These are phyloP conservation scores for Barnettozyma siamensis DNA, from an alignment of 805 yeast genomes.

Conservation along the genomic window DNA sequence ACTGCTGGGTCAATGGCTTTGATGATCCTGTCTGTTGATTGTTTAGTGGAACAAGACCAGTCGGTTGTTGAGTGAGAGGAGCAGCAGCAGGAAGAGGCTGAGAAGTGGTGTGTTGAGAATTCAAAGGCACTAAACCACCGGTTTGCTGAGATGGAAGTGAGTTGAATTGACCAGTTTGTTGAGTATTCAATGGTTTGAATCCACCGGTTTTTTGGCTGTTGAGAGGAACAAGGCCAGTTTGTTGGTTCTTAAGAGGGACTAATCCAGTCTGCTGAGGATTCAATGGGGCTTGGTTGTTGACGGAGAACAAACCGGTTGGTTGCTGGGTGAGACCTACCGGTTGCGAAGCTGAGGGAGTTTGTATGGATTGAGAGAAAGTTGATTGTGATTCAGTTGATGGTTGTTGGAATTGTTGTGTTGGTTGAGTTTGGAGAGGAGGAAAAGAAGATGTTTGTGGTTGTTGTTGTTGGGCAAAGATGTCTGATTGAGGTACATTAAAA, in stretches of 20 bases:
- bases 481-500: conserved; percentile 15
- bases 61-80: conserved; percentile 42
- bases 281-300: not conserved
- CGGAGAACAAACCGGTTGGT: conserved; percentile 27
- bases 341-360: conserved; percentile 15
- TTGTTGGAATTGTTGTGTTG: conserved; percentile 1
- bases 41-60: conserved; percentile 42
- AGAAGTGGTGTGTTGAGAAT: conserved; percentile 20
- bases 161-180: conserved; percentile 31
- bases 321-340: conserved; percentile 15
- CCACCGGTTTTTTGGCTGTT: conserved; percentile 47
- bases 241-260: conserved; percentile 21
- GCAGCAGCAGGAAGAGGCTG: conserved; percentile 13
- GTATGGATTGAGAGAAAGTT: conserved; percentile 14
- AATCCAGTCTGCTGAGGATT: not conserved
- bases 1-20: conserved; percentile 26
- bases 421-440: conserved; percentile 1
- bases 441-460: not conserved
- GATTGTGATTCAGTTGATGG: not conserved
- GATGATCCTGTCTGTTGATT: conserved; percentile 16
- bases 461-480: not conserved
- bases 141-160: conserved; percentile 21
- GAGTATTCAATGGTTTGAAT: conserved; percentile 24
- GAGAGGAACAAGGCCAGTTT: conserved; percentile 8
- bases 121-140: conserved; percentile 24